Conservation (phyloP, 2,329 filamentous ascomycete genomes). For the Alternaria brassicicola region DNA sequence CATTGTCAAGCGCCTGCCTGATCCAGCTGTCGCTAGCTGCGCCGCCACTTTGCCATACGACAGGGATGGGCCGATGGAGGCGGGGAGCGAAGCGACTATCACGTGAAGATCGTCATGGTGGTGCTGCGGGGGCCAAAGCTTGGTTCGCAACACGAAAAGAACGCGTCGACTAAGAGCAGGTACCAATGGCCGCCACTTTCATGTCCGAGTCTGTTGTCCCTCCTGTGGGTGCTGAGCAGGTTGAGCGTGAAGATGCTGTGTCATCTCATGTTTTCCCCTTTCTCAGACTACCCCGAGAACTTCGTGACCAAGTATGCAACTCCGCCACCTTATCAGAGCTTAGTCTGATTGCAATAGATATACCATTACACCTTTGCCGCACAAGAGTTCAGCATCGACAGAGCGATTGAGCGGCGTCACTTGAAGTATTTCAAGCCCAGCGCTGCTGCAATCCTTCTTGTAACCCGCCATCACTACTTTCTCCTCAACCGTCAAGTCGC, state of each 20-base stretch:
- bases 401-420: constrained; percentile 43
- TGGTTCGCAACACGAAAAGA: constrained; percentile 22
- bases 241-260: constrained; percentile 5
- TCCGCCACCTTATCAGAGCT: neutral
- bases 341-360: constrained; percentile 26
- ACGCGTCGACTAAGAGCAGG: constrained; percentile 20
- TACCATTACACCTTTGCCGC: constrained; percentile 39
- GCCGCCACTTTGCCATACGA: constrained; percentile 5
- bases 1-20: constrained; percentile 20
- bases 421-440: constrained; percentile 42
- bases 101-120: constrained; percentile 19
- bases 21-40: constrained; percentile 12
- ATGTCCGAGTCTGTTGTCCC: neutral
- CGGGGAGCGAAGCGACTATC: constrained; percentile 3
- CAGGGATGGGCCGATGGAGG: constrained; percentile 1
- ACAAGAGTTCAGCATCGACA: constrained; percentile 32
- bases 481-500: constrained; percentile 45
- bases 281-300: constrained; percentile 43
- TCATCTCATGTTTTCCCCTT: constrained; percentile 32
- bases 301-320: constrained; percentile 44
- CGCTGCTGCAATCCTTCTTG: constrained; percentile 38
- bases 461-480: constrained; percentile 44
- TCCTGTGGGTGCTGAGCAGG: neutral
- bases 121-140: constrained; percentile 20
- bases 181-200: constrained; percentile 21